Conservation (phyloP, 768 basidiomycete species). For the Leucocoprinus birnbaumii region DNA sequence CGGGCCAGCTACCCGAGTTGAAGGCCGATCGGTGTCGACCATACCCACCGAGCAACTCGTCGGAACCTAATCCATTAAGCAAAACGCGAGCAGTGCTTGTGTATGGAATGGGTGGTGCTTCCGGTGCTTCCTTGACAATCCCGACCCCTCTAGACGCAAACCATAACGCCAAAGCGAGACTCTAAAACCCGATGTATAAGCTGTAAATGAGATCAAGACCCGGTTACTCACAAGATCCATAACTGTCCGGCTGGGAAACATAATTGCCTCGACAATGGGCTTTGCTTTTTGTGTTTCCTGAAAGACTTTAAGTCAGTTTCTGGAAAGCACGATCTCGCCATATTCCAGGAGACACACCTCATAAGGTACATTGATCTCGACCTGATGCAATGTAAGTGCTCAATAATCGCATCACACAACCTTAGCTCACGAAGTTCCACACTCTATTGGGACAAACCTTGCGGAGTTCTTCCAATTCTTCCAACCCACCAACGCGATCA, state of each 20-base stretch:
- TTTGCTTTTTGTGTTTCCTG: slow-evolving; percentile 69
- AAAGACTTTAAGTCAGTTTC: neutral
- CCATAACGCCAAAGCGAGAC: slow-evolving; percentile 87
- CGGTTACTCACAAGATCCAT: slow-evolving; percentile 78
- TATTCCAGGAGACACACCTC: slow-evolving; percentile 39
- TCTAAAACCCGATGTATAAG: slow-evolving; percentile 42
- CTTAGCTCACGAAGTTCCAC: slow-evolving; percentile 90
- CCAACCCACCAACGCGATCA: slow-evolving; percentile 79
- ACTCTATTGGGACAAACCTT: slow-evolving; percentile 69
- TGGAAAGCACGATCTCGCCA: neutral
- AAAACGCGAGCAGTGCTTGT: slow-evolving; percentile 77
- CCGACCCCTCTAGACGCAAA: slow-evolving; percentile 88
- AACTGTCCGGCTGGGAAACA: slow-evolving; percentile 79
- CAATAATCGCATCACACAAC: too few species aligned
- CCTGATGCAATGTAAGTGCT: too few species aligned
- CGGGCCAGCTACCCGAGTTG: slow-evolving; percentile 64
- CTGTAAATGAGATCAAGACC: neutral
- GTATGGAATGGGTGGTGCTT: slow-evolving; percentile 48
- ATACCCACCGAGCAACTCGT: slow-evolving; percentile 95
- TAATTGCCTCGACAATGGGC: slow-evolving; percentile 57
- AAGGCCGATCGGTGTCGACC: slow-evolving; percentile 83
- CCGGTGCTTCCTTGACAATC: slow-evolving; percentile 35
- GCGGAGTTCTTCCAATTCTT: slow-evolving; percentile 76
- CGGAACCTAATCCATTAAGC: slow-evolving; percentile 90
- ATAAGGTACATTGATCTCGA: slow-evolving; percentile 85